Evolutionary conservation across 768 basidiomycete species (phyloP).

Genomic region (Suillus decipiens): DNA sequence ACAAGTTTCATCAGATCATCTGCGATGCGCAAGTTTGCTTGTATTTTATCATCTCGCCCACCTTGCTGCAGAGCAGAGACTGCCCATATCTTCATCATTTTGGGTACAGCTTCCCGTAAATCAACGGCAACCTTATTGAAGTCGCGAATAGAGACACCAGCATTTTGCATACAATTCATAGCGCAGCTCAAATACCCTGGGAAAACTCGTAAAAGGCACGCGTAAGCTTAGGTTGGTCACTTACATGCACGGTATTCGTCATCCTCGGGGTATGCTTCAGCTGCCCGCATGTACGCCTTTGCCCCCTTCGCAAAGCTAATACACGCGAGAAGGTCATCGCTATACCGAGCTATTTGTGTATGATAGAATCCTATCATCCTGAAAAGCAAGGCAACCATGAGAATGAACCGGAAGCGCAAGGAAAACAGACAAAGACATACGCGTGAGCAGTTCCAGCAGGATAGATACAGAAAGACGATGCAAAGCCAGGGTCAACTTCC

Average conservation of each 20-base stretch:
- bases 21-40: neutral
- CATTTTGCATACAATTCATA: slow-evolving; percentile 1
- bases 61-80: slow-evolving; percentile 7
- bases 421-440: slow-evolving; percentile 11
- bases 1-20: slow-evolving; percentile 2
- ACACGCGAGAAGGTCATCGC: neutral
- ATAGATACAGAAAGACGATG: slow-evolving; percentile 20
- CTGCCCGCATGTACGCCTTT: slow-evolving; percentile 17
- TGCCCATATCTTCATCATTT: slow-evolving; percentile 16
- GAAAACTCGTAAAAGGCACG: neutral
- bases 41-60: slow-evolving; percentile 12
- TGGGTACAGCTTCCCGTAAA: slow-evolving; percentile 9
- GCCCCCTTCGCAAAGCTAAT: slow-evolving; percentile 3
- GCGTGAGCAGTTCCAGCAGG: slow-evolving; percentile 17
- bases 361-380: slow-evolving; percentile 13
- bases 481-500: slow-evolving; percentile 12
- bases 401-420: neutral
- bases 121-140: neutral
- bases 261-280: slow-evolving; percentile 16
- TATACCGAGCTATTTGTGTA: neutral
- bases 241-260: slow-evolving; percentile 20
- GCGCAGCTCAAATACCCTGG: slow-evolving; percentile 5
- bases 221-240: neutral
- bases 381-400: neutral
- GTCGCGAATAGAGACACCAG: neutral